phyloP scores from a whole-genome alignment of 768 basidiomycete genomes.

The Pleurotus eryngii region DNA sequence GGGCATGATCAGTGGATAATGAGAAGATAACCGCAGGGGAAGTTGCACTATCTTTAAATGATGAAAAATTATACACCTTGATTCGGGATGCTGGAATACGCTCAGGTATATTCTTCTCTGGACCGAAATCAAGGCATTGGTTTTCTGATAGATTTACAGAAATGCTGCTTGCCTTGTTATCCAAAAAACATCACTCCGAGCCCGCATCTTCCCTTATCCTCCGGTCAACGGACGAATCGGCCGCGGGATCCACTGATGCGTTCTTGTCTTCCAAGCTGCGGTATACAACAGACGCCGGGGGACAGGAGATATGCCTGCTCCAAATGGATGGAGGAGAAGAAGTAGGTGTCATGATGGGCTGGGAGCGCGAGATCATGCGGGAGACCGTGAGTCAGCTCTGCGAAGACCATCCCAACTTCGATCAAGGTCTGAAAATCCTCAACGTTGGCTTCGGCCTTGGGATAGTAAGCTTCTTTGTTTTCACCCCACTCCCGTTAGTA shows the following conservation, averaged over 20 bases:
- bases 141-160: slow-evolving; percentile 37
- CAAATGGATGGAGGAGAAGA: slow-evolving; percentile 64
- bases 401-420: slow-evolving; percentile 40
- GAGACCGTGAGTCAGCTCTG: slow-evolving; percentile 72
- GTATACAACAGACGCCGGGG: slow-evolving; percentile 65
- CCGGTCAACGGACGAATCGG: slow-evolving; percentile 48
- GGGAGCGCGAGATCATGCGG: slow-evolving; percentile 88
- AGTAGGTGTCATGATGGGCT: slow-evolving; percentile 99
- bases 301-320: slow-evolving; percentile 81
- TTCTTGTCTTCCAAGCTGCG: slow-evolving; percentile 72
- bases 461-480: slow-evolving; percentile 51
- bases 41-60: slow-evolving; percentile 83
- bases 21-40: slow-evolving; percentile 84
- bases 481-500: background rate
- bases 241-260: slow-evolving; percentile 57
- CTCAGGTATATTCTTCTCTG: slow-evolving; percentile 53
- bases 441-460: slow-evolving; percentile 96
- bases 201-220: slow-evolving; percentile 36
- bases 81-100: slow-evolving; percentile 94
- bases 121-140: background rate
- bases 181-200: slow-evolving; percentile 39
- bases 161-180: slow-evolving; percentile 63
- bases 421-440: slow-evolving; percentile 58
- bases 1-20: slow-evolving; percentile 57
- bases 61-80: slow-evolving; percentile 64